Evolutionary conservation across 78 protist species (phyloP).

Genomic region (Cavenderia fasciculata): DNA sequence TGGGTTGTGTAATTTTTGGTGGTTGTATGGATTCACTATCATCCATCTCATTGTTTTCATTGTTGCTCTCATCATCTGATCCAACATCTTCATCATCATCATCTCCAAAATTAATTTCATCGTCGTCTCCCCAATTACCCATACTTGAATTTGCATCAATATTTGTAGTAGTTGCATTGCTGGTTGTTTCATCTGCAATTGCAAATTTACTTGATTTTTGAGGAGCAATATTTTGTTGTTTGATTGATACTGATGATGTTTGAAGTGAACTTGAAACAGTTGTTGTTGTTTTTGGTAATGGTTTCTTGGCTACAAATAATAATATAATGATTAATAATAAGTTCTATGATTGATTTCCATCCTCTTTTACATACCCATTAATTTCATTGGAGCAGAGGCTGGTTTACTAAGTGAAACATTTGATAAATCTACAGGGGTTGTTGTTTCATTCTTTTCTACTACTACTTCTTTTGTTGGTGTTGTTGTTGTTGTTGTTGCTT

Average conservation of each 20-base stretch:
- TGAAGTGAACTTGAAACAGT: background rate
- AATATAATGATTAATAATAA: background rate
- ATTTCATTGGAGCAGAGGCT: slow-evolving; percentile 56
- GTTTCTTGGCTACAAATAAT: slow-evolving; percentile 3
- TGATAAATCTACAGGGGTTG: background rate
- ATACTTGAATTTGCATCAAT: background rate
- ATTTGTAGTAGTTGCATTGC: background rate
- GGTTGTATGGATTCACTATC: background rate
- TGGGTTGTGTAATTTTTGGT: background rate
- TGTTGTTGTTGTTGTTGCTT: background rate
- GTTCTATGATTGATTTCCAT: background rate
- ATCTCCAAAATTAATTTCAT: slow-evolving; percentile 12
- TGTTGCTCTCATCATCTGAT: slow-evolving; percentile 11
- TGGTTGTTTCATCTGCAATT: background rate
- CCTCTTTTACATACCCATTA: slow-evolving; percentile 3
- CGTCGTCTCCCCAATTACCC: slow-evolving; percentile 50
- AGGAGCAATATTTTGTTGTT: background rate
- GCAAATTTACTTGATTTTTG: background rate
- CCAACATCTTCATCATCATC: slow-evolving; percentile 8
- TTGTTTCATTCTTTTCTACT: background rate
- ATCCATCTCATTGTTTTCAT: no score
- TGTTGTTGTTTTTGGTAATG: slow-evolving; percentile 9
- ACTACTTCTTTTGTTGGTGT: background rate
- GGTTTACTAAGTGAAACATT: slow-evolving; percentile 61
- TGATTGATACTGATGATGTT: slow-evolving; percentile 12